These are phyloP conservation scores for Aspergillus kassunensis DNA, from an alignment of 495 filamentous ascomycete species.

Conservation along the genomic window DNA sequence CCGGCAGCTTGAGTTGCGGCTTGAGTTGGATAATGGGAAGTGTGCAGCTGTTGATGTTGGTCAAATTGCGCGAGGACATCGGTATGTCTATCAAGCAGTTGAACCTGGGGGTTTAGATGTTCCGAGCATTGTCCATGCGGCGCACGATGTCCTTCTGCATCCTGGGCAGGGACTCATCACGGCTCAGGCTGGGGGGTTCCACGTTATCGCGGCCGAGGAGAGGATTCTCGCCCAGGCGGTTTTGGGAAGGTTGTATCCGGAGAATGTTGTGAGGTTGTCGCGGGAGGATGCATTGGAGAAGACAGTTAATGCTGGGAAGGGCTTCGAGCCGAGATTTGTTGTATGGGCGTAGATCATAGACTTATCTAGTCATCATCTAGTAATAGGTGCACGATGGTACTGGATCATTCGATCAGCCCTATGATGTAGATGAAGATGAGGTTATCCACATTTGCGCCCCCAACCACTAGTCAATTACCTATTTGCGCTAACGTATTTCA, in stretches of 20 bases:
- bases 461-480: too few species aligned
- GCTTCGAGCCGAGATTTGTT: constrained; percentile 26
- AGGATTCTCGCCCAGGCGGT: constrained; percentile 22
- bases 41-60: constrained; percentile 24
- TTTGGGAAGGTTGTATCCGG: constrained; percentile 30
- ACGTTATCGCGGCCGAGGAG: constrained; percentile 21
- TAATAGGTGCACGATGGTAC: too few species aligned
- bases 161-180: constrained; percentile 15
- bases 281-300: constrained; percentile 5
- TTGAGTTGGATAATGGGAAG: constrained; percentile 15
- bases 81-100: constrained; percentile 23
- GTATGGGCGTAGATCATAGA: constrained; percentile 16
- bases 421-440: too few species aligned
- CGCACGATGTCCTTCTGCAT: constrained; percentile 6
- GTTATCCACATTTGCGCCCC: not conserved
- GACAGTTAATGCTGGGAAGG: constrained; percentile 20
- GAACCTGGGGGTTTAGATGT: not conserved
- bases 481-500: too few species aligned
- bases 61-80: constrained; percentile 29
- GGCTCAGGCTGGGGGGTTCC: constrained; percentile 15
- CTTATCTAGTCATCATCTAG: not conserved
- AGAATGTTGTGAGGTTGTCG: constrained; percentile 27
- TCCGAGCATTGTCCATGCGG: constrained; percentile 1
- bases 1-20: constrained; percentile 15
- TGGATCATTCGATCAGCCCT: too few species aligned